Evolutionary conservation across 208 protist species (phyloP).

Genomic region (Angomonas deanei): DNA sequence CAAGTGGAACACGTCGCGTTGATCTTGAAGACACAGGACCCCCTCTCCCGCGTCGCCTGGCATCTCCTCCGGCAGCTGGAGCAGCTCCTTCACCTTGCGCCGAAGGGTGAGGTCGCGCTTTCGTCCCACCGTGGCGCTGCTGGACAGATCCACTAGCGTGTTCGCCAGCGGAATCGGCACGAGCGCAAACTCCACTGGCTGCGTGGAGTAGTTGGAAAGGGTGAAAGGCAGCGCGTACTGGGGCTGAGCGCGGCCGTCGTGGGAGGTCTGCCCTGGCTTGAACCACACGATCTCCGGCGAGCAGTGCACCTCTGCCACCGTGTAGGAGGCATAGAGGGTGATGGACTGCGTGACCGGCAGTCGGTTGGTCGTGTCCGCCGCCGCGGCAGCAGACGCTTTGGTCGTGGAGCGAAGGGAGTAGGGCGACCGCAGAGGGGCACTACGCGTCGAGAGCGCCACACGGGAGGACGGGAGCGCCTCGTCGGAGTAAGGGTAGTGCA

Average conservation of each 20-base stretch:
- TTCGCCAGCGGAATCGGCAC: constrained; percentile 11
- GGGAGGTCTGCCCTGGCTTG: constrained; percentile 56
- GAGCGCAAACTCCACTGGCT: constrained; percentile 40
- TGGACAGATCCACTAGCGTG: neutral
- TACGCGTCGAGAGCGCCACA: neutral
- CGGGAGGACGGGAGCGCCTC: neutral
- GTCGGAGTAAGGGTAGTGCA: neutral
- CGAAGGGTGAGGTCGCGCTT: neutral
- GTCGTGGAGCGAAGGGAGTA: neutral
- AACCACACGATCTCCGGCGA: constrained; percentile 62
- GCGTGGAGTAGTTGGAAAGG: constrained; percentile 44
- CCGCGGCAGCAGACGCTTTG: neutral
- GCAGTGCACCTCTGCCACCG: constrained; percentile 33
- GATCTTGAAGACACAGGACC: constrained; percentile 28
- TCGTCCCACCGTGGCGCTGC: neutral
- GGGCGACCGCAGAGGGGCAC: neutral
- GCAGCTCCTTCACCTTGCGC: constrained; percentile 39
- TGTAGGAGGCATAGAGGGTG: constrained; percentile 41
- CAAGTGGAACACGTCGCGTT: constrained; percentile 42
- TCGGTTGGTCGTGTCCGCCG: neutral
- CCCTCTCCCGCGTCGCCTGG: constrained; percentile 15
- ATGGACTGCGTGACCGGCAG: constrained; percentile 27
- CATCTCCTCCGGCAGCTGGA: constrained; percentile 29
- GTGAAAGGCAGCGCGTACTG: constrained; percentile 49
- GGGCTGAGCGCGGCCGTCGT: constrained; percentile 75